Percentiles rank a stretch among this genome's conserved stretches.
These are phyloP conservation scores for Pythium guiyangense DNA, from an alignment of 352 stramenopile species.

Conservation along the genomic window DNA sequence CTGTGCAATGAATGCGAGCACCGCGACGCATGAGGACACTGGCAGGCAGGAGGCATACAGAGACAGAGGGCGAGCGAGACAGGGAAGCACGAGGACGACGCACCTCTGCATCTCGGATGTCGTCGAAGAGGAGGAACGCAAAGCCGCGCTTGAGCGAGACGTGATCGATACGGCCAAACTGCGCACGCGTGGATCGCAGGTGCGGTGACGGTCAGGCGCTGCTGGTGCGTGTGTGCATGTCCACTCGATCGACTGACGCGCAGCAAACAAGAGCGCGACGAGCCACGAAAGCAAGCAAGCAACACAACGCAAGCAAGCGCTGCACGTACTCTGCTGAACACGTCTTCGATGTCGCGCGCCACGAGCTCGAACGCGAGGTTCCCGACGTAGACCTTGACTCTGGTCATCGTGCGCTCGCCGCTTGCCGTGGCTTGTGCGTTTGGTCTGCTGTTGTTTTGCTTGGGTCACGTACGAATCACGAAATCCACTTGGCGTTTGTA, in stretches of 20 bases:
- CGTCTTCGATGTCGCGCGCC: constrained; percentile 35
- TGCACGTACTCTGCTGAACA: constrained; percentile 34
- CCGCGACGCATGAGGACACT: not conserved
- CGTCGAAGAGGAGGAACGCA: constrained; percentile 51
- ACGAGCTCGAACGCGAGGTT: constrained; percentile 56
- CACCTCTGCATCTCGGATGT: constrained; percentile 37
- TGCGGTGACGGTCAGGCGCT: not conserved
- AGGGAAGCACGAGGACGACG: not conserved
- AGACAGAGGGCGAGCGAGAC: not conserved
- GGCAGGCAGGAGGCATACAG: not conserved
- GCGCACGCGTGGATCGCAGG: not conserved
- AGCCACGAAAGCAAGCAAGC: constrained; percentile 4
- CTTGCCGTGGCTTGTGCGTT: not conserved
- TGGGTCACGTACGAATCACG: not conserved
- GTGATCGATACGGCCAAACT: constrained; percentile 48
- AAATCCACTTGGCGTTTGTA: not conserved
- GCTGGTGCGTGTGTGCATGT: not conserved
- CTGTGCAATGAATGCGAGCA: constrained; percentile 3
- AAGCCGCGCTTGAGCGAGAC: constrained; percentile 57
- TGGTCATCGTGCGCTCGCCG: constrained; percentile 16
- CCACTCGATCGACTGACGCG: not conserved
- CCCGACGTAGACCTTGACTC: constrained; percentile 60
- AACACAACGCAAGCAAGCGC: not conserved
- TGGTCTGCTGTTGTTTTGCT: not conserved
- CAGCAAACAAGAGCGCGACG: not conserved